These are phyloP conservation scores for Coemansia pectinata DNA, from an alignment of 192 early-diverging fungal genomes.

Conservation along the genomic window DNA sequence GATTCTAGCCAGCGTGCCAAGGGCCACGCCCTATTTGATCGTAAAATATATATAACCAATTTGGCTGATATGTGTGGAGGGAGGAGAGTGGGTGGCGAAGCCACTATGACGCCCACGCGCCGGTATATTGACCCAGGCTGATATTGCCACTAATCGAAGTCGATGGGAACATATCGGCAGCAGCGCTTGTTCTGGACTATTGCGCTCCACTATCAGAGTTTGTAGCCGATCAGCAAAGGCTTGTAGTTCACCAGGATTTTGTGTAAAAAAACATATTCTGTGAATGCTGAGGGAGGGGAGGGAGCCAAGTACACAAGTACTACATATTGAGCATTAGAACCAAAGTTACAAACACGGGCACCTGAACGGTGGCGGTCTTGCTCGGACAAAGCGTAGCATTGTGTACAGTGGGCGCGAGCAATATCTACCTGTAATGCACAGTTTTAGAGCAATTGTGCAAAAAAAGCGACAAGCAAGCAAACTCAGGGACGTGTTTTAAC, in stretches of 20 bases:
- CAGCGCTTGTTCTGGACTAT: background rate
- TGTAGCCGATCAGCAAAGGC: too few relatives aligned
- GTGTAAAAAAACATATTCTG: too few relatives aligned
- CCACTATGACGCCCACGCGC: slow-evolving; percentile 3
- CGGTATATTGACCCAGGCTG: background rate
- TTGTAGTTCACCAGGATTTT: too few relatives aligned
- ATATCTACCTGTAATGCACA: background rate
- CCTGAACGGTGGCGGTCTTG: background rate
- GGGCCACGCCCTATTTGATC: background rate
- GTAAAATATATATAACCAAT: background rate
- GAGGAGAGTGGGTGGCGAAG: background rate
- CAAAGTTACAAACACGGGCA: background rate
- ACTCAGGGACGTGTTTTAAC: background rate
- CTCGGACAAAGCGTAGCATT: background rate
- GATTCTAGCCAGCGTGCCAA: background rate
- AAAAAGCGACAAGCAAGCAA: background rate
- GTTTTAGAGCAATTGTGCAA: background rate
- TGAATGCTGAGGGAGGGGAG: background rate
- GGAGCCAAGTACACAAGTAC: background rate
- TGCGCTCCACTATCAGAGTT: background rate
- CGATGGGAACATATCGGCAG: background rate
- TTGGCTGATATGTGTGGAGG: background rate
- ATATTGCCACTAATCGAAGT: background rate
- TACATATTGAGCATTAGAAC: background rate
- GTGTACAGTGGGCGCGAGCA: background rate